phyloP scores from a whole-genome alignment of 176 grass and related monocot species.

The Thalia dealbata region DNA sequence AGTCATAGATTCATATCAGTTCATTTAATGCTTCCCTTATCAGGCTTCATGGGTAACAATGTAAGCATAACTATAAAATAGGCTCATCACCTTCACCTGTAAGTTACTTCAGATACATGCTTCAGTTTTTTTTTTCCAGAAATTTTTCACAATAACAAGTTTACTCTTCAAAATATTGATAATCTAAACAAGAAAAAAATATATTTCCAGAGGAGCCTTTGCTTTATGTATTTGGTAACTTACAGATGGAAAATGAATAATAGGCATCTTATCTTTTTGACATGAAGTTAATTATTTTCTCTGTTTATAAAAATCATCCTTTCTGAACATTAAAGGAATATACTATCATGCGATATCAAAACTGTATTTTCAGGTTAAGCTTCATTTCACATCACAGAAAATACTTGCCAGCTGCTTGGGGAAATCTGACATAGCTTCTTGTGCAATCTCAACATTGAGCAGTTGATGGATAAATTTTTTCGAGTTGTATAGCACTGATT shows the following conservation, averaged over 20 bases:
- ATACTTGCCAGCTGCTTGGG: conserved; percentile 39
- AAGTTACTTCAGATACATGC: not conserved
- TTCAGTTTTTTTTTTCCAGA: not conserved
- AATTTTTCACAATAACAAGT: not conserved
- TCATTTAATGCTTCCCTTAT: too few relatives aligned
- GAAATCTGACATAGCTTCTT: conserved; percentile 52
- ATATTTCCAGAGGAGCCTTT: not conserved
- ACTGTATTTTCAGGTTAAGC: conserved; percentile 45
- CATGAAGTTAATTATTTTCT: not conserved
- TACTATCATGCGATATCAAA: not conserved
- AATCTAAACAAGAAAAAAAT: not conserved
- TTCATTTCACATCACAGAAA: conserved; percentile 79
- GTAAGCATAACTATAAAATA: not conserved
- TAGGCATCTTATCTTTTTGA: not conserved
- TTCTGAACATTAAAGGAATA: not conserved
- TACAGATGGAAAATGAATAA: too few relatives aligned
- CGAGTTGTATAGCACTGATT: too few relatives aligned
- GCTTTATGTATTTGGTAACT: not conserved
- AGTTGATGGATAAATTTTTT: conserved; percentile 85
- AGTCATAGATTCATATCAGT: too few relatives aligned
- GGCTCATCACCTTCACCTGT: not conserved
- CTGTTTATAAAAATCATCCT: not conserved
- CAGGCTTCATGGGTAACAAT: too few relatives aligned
- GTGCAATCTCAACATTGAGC: conserved; percentile 80
- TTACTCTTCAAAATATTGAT: not conserved